Conservation (phyloP, 2,329 filamentous ascomycete genomes). For the Madurella fahalii region DNA sequence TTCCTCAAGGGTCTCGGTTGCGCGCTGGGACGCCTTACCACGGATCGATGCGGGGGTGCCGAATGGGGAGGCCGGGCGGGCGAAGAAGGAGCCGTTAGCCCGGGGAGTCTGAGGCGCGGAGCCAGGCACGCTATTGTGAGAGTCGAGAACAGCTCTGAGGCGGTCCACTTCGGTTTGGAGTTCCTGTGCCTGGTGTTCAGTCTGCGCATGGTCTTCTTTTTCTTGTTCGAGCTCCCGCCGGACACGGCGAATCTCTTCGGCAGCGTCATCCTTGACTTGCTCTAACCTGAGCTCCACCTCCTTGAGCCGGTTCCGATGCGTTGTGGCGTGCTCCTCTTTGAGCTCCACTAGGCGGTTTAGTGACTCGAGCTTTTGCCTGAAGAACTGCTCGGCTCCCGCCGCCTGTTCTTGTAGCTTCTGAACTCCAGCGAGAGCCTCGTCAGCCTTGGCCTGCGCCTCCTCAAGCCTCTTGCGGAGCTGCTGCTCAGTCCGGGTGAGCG, state of each 20-base stretch:
- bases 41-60: conserved; percentile 57
- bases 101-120: conserved; percentile 59
- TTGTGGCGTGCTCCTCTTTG: conserved; percentile 70
- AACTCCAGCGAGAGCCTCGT: conserved; percentile 75
- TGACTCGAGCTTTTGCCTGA: conserved; percentile 80
- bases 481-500: conserved; percentile 73
- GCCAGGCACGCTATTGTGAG: conserved; percentile 36
- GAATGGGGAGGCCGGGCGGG: conserved; percentile 57
- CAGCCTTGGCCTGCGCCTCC: conserved; percentile 79
- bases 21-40: conserved; percentile 52
- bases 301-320: conserved; percentile 64
- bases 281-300: conserved; percentile 63
- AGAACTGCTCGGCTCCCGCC: conserved; percentile 77
- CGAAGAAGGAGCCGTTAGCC: conserved; percentile 51
- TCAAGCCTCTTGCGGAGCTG: conserved; percentile 76
- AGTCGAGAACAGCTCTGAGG: conserved; percentile 46
- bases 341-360: conserved; percentile 77
- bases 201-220: conserved; percentile 42
- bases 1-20: conserved; percentile 61
- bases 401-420: conserved; percentile 83
- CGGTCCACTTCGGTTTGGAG: conserved; percentile 53
- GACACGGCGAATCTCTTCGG: conserved; percentile 54
- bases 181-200: conserved; percentile 47
- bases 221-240: conserved; percentile 55
- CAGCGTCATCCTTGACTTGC: conserved; percentile 62